Base-by-base conservation (phyloP, 129 eudicot species). In the Pulicaria dysenterica region DNA sequence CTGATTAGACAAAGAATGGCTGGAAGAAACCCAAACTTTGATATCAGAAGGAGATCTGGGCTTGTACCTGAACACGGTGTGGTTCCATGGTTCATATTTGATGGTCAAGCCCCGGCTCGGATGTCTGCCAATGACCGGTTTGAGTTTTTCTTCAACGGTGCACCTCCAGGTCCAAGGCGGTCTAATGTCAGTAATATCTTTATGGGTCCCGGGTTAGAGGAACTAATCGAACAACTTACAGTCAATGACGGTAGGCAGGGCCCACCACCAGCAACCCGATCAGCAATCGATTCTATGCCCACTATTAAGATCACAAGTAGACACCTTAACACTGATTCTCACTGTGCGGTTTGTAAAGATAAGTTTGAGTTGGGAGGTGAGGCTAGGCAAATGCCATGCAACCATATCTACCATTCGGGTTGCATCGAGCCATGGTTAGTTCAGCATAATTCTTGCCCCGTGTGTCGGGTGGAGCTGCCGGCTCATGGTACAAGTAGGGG, bases 361-460 rank as follows among this genome's bases (percentile, higher is more conserved):
- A 79, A 79, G 69, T 93, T 93, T 77, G 96, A 87, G 76, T 44
- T 93, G 81, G 98, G 96, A 3, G 65, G 89, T 4, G 88, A 90
- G 72, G 96, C 96, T 9, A 81, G 92, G 83, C 78, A 87, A 63
- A 85, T 90, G 98, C 98, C 98, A 0, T 93, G 98, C 79, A 77
- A 87, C 69, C 98, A 93, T 68, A 73, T 93, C 6, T 93, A 93
- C 68, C 98, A 93, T 77, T 77, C 90, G 12, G 96, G 89, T 53
- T 92, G 98, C 73, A 92, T 92, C 16, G 91, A 86, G 56, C 96
- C 98, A 2, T 92, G 98, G 98, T 81, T 92, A 77, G 95, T 86
- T 49, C 94, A 86, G 87, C 98, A 89, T 56, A 92, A 92, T 61
- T 89, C 98, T 1, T 92, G 98, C 76, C 98, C 98, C 4, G 98